Conservation (phyloP, 2,329 filamentous ascomycete genomes). For the Diaporthe humulicola region DNA sequence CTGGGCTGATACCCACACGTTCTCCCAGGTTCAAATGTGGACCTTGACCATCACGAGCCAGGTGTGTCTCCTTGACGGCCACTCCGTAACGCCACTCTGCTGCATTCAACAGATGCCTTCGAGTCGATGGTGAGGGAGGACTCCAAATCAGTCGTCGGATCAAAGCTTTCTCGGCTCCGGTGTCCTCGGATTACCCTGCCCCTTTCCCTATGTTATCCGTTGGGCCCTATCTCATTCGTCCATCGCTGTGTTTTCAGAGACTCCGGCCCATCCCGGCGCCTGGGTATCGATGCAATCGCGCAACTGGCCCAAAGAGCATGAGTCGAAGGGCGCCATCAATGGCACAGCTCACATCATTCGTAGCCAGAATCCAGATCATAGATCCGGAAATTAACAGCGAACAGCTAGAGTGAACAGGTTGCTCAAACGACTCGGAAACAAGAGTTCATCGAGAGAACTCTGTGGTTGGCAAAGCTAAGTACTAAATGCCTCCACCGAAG, state of each 20-base stretch:
- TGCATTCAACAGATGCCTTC: not conserved
- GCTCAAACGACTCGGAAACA: not conserved
- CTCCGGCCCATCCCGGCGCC: not conserved
- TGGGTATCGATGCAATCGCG: not conserved
- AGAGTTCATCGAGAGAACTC: not conserved
- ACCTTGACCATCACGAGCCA: conserved; percentile 18
- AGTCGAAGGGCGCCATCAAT: too few relatives aligned
- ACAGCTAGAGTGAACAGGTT: not conserved
- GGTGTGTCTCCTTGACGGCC: conserved; percentile 22
- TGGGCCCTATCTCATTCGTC: not conserved
- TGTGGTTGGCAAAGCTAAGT: too few relatives aligned
- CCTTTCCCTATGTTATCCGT: too few relatives aligned
- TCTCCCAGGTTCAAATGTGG: not conserved
- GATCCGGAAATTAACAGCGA: not conserved
- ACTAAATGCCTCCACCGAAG: too few relatives aligned
- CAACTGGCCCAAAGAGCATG: not conserved
- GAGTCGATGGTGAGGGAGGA: not conserved
- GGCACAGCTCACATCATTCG: too few relatives aligned
- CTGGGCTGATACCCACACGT: not conserved
- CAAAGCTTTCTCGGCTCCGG: not conserved
- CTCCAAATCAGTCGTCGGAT: not conserved
- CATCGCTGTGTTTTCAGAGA: not conserved
- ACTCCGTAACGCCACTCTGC: conserved; percentile 25
- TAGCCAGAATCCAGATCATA: not conserved
- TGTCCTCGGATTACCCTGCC: not conserved